Conservation (phyloP, 495 filamentous ascomycete species). For the Pyrenula aspistea region DNA sequence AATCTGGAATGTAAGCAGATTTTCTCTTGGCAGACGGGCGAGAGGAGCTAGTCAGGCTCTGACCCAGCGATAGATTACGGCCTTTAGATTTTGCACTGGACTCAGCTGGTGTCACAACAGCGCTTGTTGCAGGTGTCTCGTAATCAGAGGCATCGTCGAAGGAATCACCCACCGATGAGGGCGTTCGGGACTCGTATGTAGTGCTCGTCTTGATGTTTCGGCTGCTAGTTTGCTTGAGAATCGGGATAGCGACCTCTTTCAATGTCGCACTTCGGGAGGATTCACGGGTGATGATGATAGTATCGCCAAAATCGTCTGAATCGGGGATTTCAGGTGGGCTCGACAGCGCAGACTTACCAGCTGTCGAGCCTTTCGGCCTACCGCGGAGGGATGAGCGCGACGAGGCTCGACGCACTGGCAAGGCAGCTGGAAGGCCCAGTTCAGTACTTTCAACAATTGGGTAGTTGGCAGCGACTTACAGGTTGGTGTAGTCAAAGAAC, state of each 20-base stretch:
- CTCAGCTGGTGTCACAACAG: constrained; percentile 39
- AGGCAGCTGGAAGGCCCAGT: neutral
- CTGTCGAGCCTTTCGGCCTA: neutral
- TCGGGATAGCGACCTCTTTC: constrained; percentile 30
- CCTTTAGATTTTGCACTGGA: neutral
- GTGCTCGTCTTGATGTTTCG: neutral
- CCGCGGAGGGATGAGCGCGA: neutral
- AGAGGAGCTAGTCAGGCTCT: neutral
- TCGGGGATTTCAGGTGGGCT: constrained; percentile 1
- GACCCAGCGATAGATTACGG: neutral
- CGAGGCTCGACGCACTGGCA: constrained; percentile 1
- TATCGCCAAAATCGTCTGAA: constrained; percentile 1
- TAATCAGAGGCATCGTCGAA: constrained; percentile 40
- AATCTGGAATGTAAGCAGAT: neutral
- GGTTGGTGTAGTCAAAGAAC: neutral
- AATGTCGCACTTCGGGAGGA: constrained; percentile 1
- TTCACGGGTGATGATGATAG: neutral
- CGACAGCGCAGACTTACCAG: neutral
- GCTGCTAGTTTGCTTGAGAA: neutral
- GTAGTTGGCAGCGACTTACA: neutral
- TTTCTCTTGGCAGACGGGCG: neutral
- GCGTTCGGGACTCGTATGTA: constrained; percentile 7
- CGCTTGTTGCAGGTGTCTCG: constrained; percentile 70
- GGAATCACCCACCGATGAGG: constrained; percentile 19
- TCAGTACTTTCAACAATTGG: neutral